Base-by-base conservation (phyloP, 768 basidiomycete species). In the Kwoniella dejecticola region DNA sequence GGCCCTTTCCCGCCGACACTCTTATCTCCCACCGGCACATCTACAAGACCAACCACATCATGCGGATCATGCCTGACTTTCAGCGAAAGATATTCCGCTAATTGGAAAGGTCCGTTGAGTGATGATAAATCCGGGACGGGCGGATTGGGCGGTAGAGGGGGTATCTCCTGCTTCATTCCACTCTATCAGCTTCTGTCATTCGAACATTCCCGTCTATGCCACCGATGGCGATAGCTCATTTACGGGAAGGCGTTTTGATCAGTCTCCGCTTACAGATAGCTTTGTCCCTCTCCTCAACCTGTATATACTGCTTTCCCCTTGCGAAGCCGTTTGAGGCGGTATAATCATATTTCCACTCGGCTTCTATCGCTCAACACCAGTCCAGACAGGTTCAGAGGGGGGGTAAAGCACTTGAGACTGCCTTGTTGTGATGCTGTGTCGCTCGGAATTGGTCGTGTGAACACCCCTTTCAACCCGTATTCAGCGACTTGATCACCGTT, bases 31-130 rank as follows among this genome's bases (percentile, higher is more conserved):
- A 23, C 42, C 4, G 94, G 94, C 0, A 95, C 79, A 30, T 87
- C 83, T 0, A 92, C 86, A 41, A 98, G 88, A 6, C 84, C 78
- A 40, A 90, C 85, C 19, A 98, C 88, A 76, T 96, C 89, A 79
- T 94, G 91, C 0, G 91, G 88, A 80, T 97, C 87, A 26, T 85
- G 82, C 15, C 89, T 86, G 60, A 95, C 89, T 65, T 95, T 85
- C 29, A 90, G 82, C 1, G 91, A 88, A 45, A 98, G 90, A 80
- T 92, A 95, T 74, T 98, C 95, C 71, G 95, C 91, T 6, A 95
- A 84, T 74, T 95, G 91, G 76, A 95, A 96, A 0, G 92, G 90
- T 77, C 90, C 93, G 80, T 94, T 89, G 29, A 95, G 63, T 7
- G 66, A 59, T 10, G 69, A 67, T 44, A 80, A 62, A 12, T 63